These are phyloP conservation scores for Colletotrichum musae DNA, from an alignment of 2,329 filamentous ascomycete genomes.

Conservation along the genomic window DNA sequence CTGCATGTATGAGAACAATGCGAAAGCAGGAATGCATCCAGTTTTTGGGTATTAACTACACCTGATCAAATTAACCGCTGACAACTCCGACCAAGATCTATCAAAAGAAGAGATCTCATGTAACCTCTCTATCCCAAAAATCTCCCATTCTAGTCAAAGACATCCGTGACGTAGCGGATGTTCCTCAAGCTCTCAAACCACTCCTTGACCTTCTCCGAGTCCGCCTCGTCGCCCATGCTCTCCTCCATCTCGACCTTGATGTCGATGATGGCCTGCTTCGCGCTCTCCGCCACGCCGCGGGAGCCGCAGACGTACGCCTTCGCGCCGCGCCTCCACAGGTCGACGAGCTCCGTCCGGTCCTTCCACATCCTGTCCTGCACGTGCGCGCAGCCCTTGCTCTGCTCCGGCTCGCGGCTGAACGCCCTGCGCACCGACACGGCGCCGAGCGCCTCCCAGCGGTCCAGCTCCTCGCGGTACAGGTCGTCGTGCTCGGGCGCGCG, in stretches of 20 bases:
- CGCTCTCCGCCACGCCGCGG: conserved; percentile 57
- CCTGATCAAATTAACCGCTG: neutral
- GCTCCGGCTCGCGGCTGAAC: conserved; percentile 59
- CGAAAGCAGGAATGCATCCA: neutral
- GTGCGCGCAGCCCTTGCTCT: conserved; percentile 63
- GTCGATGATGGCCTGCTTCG: conserved; percentile 51
- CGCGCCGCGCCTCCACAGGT: conserved; percentile 56
- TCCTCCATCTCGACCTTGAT: conserved; percentile 46
- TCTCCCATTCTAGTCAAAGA: conserved; percentile 64
- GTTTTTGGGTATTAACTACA: neutral
- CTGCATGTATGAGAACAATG: neutral
- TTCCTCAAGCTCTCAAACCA: conserved; percentile 68
- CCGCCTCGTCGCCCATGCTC: conserved; percentile 49
- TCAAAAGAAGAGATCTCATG: neutral
- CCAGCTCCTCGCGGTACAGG: conserved; percentile 46
- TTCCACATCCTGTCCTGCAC: conserved; percentile 62
- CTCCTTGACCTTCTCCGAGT: conserved; percentile 56
- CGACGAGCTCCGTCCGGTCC: conserved; percentile 49
- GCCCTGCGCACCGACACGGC: conserved; percentile 72
- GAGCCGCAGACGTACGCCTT: conserved; percentile 76
- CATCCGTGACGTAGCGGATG: conserved; percentile 72
- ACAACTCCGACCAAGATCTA: neutral
- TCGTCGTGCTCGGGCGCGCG: conserved; percentile 53
- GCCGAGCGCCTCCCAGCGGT: conserved; percentile 49
- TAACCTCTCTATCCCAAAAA: neutral